A percentile compares a stretch with the other conserved stretches of the same genome.
These are phyloP conservation scores for Prillingera fragicola DNA, from an alignment of 1,284 basidiomycete species.

Conservation along the genomic window DNA sequence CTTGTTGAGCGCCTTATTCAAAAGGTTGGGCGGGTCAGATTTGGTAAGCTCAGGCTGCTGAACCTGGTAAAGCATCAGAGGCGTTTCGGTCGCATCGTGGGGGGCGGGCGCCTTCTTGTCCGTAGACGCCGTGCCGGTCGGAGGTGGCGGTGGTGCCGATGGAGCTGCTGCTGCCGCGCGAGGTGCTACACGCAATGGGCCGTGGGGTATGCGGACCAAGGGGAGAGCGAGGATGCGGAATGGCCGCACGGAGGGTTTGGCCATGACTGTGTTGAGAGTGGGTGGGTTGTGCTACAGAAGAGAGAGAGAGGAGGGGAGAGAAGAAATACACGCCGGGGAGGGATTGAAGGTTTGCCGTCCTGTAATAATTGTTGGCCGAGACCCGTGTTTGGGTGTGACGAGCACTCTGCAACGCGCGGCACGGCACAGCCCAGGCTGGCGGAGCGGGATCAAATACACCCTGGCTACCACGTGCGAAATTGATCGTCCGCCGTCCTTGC, in stretches of 20 bases:
- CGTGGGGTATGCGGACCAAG: conserved; percentile 34
- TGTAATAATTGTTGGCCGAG: no score
- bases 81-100: conserved; percentile 5
- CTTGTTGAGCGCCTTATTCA: conserved; percentile 28
- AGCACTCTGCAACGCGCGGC: no score
- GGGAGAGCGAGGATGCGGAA: conserved; percentile 42
- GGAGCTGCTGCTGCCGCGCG: neutral
- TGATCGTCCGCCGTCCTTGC: no score
- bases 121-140: neutral
- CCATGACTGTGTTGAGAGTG: neutral
- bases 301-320: neutral
- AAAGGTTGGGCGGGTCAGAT: conserved; percentile 5
- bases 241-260: conserved; percentile 10
- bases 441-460: no score
- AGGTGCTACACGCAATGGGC: conserved; percentile 9
- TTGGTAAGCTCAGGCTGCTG: conserved; percentile 11
- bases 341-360: neutral
- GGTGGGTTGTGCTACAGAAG: neutral
- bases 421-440: no score
- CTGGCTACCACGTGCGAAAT: no score
- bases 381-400: no score
- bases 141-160: conserved; percentile 2
- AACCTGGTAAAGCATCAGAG: conserved; percentile 20
- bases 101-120: conserved; percentile 1
- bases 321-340: neutral